phyloP scores from a whole-genome alignment of 208 protist species.

The Trypanosomatidae sp. region DNA sequence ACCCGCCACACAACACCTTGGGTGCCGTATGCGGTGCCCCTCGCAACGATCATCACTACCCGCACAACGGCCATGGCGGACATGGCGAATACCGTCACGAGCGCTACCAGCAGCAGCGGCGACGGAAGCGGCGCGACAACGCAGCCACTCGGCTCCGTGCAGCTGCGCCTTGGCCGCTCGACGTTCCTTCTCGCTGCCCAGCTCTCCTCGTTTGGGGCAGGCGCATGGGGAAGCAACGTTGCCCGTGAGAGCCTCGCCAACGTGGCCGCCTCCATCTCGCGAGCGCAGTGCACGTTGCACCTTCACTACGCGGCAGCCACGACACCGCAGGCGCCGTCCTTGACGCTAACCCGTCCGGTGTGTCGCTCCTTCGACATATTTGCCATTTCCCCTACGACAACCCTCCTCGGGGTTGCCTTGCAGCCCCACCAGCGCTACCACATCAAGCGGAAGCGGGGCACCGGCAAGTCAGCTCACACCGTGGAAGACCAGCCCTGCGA shows the following conservation, averaged over 20 bases:
- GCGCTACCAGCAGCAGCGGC: constrained; percentile 1
- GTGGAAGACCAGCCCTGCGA: background rate
- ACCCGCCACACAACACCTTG: constrained; percentile 10
- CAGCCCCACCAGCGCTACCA: constrained; percentile 45
- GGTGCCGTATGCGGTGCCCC: constrained; percentile 17
- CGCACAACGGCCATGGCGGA: background rate
- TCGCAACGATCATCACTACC: background rate
- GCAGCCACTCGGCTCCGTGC: constrained; percentile 1
- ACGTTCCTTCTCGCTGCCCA: background rate
- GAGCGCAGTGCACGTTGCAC: constrained; percentile 24
- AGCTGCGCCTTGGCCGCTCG: constrained; percentile 12
- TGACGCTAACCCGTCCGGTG: background rate
- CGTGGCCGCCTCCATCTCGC: constrained; percentile 13
- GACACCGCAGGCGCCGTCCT: background rate
- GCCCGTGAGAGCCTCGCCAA: background rate
- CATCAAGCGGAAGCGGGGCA: constrained; percentile 2
- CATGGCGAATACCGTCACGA: constrained; percentile 4
- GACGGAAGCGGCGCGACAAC: background rate
- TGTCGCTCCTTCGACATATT: constrained; percentile 28
- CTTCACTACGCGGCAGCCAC: constrained; percentile 8
- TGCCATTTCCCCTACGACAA: constrained; percentile 11
- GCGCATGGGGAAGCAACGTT: no score
- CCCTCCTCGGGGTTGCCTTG: constrained; percentile 32
- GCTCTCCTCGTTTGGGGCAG: background rate
- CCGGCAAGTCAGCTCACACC: background rate